Percentiles rank a stretch among this genome's conserved stretches.
Evolutionary conservation across 805 yeast species (phyloP).

Genomic region (Starmera caribaea): DNA sequence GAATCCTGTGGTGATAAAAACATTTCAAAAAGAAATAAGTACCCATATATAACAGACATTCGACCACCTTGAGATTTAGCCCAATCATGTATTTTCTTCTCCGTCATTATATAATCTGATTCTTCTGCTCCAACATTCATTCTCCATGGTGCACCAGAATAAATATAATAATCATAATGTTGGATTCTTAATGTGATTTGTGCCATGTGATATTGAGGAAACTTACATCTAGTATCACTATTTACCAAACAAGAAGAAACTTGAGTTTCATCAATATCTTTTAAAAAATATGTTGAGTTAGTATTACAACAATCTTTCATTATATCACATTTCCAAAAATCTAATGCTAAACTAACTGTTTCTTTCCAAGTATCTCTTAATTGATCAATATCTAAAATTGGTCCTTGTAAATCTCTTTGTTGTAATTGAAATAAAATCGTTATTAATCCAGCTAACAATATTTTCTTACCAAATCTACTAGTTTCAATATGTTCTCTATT

Average conservation of each 20-base stretch:
- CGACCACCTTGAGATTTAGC: conserved; percentile 37
- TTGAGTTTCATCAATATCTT: conserved; percentile 7
- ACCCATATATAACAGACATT: conserved; percentile 50
- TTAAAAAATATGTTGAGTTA: conserved; percentile 12
- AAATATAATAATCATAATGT: conserved; percentile 70
- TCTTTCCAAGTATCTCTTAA: conserved; percentile 56
- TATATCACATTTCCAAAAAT: conserved; percentile 52
- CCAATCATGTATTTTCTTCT: conserved; percentile 43
- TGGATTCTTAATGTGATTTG: conserved; percentile 64
- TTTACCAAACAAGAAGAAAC: conserved; percentile 14
- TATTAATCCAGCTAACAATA: conserved; percentile 55
- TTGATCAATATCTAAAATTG: conserved; percentile 33
- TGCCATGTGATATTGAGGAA: conserved; percentile 63
- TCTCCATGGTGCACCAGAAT: conserved; percentile 75
- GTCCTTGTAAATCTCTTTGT: conserved; percentile 55
- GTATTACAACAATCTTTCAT: conserved; percentile 23
- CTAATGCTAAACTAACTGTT: conserved; percentile 56
- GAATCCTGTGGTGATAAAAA: conserved; percentile 44
- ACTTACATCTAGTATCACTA: conserved; percentile 43
- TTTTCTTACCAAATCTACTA: conserved; percentile 55
- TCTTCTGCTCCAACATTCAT: conserved; percentile 57
- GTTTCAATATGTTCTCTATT: conserved; percentile 37
- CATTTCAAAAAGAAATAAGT: conserved; percentile 52
- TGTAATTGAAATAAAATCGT: conserved; percentile 66
- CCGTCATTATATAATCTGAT: conserved; percentile 38